Evolutionary conservation across 208 protist genomes (phyloP).

Genomic region (Leishmania martiniquensis): DNA sequence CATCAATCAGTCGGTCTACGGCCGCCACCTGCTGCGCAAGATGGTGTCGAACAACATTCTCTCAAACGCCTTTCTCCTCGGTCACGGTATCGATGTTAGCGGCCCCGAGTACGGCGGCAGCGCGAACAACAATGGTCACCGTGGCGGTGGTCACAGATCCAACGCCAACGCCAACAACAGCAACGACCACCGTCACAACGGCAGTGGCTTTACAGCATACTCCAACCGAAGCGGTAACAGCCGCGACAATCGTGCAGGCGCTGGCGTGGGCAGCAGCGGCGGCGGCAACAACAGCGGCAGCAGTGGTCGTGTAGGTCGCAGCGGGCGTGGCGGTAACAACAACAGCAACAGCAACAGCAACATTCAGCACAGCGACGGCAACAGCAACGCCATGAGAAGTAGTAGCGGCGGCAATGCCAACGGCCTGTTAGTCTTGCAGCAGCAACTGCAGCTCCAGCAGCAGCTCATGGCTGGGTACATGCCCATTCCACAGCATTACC

Average conservation of each 20-base stretch:
- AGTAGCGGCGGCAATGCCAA: slow-evolving; percentile 24
- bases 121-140: slow-evolving; percentile 30
- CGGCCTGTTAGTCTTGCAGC: slow-evolving; percentile 13
- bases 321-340: slow-evolving; percentile 18
- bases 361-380: slow-evolving; percentile 20
- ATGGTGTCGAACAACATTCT: slow-evolving; percentile 73
- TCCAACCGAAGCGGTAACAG: slow-evolving; percentile 10
- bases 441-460: slow-evolving; percentile 18
- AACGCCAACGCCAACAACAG: slow-evolving; percentile 1
- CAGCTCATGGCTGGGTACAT: slow-evolving; percentile 10
- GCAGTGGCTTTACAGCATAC: not conserved
- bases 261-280: slow-evolving; percentile 4
- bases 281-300: slow-evolving; percentile 27
- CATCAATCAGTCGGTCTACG: slow-evolving; percentile 70
- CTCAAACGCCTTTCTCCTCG: slow-evolving; percentile 31
- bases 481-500: slow-evolving; percentile 15
- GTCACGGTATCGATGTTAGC: slow-evolving; percentile 39
- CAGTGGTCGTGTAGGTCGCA: slow-evolving; percentile 8
- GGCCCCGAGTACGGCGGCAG: slow-evolving; percentile 40
- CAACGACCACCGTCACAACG: slow-evolving; percentile 19
- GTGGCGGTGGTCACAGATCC: slow-evolving; percentile 9
- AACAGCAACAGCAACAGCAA: not conserved
- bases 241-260: slow-evolving; percentile 14
- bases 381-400: slow-evolving; percentile 27
- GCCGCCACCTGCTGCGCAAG: slow-evolving; percentile 77